A percentile compares a stretch with the other conserved stretches of the same genome.
phyloP scores from a whole-genome alignment of 2,329 filamentous ascomycete genomes.

The Fusarium foetens region DNA sequence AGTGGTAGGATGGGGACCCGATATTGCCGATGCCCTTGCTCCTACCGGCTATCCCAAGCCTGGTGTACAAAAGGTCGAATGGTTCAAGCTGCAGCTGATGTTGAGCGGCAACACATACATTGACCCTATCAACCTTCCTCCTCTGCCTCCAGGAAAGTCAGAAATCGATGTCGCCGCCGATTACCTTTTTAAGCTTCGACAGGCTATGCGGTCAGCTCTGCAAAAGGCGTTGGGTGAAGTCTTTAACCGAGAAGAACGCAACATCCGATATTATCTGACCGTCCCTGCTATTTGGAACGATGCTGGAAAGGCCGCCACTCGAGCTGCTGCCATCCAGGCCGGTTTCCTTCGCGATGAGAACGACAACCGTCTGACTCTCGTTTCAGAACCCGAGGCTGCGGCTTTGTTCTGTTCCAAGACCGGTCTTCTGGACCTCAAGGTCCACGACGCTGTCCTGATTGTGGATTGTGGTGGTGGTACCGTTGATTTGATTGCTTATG shows the following conservation, averaged over 20 bases:
- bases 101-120: slow-evolving; percentile 99
- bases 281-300: slow-evolving; percentile 99
- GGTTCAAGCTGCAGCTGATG: slow-evolving; percentile 99
- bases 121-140: slow-evolving; percentile 97
- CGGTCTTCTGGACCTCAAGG: slow-evolving; percentile 92
- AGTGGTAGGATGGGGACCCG: slow-evolving; percentile 98
- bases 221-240: slow-evolving; percentile 98
- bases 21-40: slow-evolving; percentile 95
- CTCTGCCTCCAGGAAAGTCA: slow-evolving; percentile 95
- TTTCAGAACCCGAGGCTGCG: slow-evolving; percentile 96
- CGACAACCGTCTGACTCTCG: slow-evolving; percentile 92
- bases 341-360: slow-evolving; percentile 97
- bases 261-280: slow-evolving; percentile 96
- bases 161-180: slow-evolving; percentile 99
- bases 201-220: slow-evolving; percentile 94
- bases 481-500: slow-evolving; percentile 98
- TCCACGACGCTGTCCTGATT: slow-evolving; percentile 98
- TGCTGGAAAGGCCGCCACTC: slow-evolving; percentile 95
- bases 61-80: slow-evolving; percentile 98
- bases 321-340: slow-evolving; percentile 95
- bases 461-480: slow-evolving; percentile 99
- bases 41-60: slow-evolving; percentile 98
- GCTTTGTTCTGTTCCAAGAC: slow-evolving; percentile 98
- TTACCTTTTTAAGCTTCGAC: slow-evolving; percentile 97
- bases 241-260: slow-evolving; percentile 96